Percentiles rank a stretch among this genome's conserved stretches.
Conservation (phyloP, 805 yeast genomes). For the Myxozyma neotropica region DNA sequence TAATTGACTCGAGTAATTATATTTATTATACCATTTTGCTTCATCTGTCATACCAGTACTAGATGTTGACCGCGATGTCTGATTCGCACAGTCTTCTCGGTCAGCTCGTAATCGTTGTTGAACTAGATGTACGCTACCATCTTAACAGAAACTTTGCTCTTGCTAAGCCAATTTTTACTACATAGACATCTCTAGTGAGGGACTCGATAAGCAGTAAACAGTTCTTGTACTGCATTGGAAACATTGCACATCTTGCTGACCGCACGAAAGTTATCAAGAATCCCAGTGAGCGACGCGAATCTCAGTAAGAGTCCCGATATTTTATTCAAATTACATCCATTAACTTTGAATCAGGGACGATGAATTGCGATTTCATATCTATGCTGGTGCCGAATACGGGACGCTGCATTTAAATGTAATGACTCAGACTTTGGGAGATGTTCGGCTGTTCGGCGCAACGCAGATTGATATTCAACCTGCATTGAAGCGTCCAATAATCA, state of each 20-base stretch:
- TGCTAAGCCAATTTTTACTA: not conserved
- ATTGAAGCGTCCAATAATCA: not conserved
- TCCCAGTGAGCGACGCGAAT: not conserved
- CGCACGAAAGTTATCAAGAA: not conserved
- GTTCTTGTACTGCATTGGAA: conserved; percentile 1
- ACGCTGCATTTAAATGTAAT: not conserved
- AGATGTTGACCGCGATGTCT: too few species aligned
- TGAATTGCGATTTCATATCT: not conserved
- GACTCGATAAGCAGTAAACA: not conserved
- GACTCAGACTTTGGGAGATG: not conserved
- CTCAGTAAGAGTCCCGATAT: not conserved
- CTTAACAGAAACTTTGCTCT: not conserved
- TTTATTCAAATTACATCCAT: not conserved
- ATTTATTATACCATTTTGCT: too few species aligned
- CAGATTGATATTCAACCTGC: conserved; percentile 3
- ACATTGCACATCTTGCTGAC: not conserved
- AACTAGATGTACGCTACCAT: not conserved
- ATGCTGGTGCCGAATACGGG: not conserved
- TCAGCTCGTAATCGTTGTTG: not conserved
- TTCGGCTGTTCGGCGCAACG: not conserved
- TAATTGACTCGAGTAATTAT: too few species aligned
- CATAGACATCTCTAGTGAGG: not conserved
- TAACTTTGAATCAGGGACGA: not conserved
- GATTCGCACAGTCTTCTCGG: not conserved
- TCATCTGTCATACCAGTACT: too few species aligned